Percentiles rank a stretch among this genome's conserved stretches.
Conservation (phyloP, 352 stramenopile species). For the Phytophthora capsici region DNA sequence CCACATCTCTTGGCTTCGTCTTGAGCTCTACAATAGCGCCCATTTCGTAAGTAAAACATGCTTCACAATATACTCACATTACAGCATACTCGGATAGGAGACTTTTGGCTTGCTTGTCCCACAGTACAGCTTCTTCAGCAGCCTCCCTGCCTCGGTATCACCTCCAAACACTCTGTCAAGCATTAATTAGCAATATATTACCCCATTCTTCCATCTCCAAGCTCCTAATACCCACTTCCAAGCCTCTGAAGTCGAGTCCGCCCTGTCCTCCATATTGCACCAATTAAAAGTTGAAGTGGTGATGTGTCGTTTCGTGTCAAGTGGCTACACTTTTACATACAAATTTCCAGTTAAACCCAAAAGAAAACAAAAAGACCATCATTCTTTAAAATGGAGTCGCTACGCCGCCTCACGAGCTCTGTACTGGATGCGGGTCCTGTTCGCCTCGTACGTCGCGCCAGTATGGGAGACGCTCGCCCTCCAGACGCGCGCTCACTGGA, state of each 20-base stretch:
- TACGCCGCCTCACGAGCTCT: constrained; percentile 78
- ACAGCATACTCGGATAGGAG: constrained; percentile 72
- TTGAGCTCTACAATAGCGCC: constrained; percentile 50
- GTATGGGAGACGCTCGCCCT: constrained; percentile 29
- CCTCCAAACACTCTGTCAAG: constrained; percentile 64
- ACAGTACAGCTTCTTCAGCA: constrained; percentile 83
- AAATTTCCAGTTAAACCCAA: constrained; percentile 5
- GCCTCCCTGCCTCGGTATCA: constrained; percentile 72
- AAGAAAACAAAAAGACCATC: no score
- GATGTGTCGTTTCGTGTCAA: constrained; percentile 20
- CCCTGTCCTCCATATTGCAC: constrained; percentile 2
- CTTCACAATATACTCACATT: no score
- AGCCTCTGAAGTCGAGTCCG: constrained; percentile 28
- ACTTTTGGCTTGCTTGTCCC: constrained; percentile 70
- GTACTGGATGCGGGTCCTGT: constrained; percentile 59
- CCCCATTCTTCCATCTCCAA: constrained; percentile 39
- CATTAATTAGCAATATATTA: not conserved
- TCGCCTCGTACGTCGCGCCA: constrained; percentile 44
- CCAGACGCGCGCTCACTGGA: constrained; percentile 56
- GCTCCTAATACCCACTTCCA: constrained; percentile 41
- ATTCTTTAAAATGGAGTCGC: constrained; percentile 58
- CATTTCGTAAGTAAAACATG: not conserved
- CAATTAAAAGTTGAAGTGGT: constrained; percentile 6
- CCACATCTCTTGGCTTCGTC: constrained; percentile 45
- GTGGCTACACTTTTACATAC: constrained; percentile 17